Conservation (phyloP, 2,329 filamentous ascomycete species). For the Nemania sp. region DNA sequence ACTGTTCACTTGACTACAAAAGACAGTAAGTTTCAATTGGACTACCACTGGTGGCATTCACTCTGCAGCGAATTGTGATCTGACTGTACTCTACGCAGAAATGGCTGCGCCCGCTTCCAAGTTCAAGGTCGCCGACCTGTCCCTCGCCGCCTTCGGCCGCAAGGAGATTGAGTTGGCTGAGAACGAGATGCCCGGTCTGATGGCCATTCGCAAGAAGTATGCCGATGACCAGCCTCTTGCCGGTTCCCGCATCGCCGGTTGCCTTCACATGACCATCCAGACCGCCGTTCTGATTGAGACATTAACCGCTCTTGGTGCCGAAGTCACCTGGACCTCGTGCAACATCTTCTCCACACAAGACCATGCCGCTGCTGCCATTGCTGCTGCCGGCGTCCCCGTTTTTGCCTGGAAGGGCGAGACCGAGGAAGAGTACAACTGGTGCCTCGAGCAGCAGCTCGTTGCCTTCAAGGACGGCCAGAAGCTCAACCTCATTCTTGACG, state of each 20-base stretch:
- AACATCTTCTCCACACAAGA: conserved; percentile 99
- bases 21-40: conserved; percentile 14
- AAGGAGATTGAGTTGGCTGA: conserved; percentile 99
- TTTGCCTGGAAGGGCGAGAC: conserved; percentile 85
- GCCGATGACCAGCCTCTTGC: conserved; percentile 88
- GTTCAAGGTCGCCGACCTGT: conserved; percentile 99
- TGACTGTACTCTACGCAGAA: conserved; percentile 28
- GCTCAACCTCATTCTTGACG: conserved; percentile 98
- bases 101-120: conserved; percentile 83
- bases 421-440: conserved; percentile 99
- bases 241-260: conserved; percentile 94
- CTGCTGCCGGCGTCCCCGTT: conserved; percentile 88
- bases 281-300: conserved; percentile 99
- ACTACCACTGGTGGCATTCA: neutral
- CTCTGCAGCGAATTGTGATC: neutral
- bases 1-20: neutral
- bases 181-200: conserved; percentile 96
- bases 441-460: conserved; percentile 94
- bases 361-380: conserved; percentile 96
- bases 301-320: conserved; percentile 87
- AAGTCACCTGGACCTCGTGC: conserved; percentile 98
- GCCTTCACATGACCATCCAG: conserved; percentile 99
- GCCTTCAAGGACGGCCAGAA: conserved; percentile 97
- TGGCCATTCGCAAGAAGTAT: conserved; percentile 93
- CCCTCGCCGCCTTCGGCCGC: conserved; percentile 96